Evolutionary conservation across 805 yeast species (phyloP).

Genomic region (Lipomyces orientalis): DNA sequence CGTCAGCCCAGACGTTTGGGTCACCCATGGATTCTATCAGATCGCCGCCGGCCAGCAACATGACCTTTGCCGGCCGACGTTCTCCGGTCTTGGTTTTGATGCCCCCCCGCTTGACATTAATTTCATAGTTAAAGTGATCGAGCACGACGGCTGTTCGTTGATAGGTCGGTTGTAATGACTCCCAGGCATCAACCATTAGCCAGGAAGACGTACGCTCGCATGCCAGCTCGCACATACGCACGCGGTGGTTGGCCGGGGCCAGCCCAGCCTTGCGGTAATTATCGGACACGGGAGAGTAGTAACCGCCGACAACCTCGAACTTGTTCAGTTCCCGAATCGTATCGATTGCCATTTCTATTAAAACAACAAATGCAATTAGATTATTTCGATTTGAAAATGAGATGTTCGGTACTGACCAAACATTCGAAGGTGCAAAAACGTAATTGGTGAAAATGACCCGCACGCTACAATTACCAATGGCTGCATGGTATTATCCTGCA

Average conservation of each 20-base stretch:
- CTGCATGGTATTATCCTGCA: slow-evolving; percentile 56
- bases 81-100: slow-evolving; percentile 56
- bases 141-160: slow-evolving; percentile 93
- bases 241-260: slow-evolving; percentile 87
- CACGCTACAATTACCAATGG: slow-evolving; percentile 97
- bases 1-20: slow-evolving; percentile 98
- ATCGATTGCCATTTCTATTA: slow-evolving; percentile 85
- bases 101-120: slow-evolving; percentile 89
- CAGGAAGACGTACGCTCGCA: slow-evolving; percentile 96
- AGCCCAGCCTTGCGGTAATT: slow-evolving; percentile 92
- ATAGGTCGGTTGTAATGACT: slow-evolving; percentile 85
- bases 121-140: slow-evolving; percentile 95
- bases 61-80: slow-evolving; percentile 83
- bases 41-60: slow-evolving; percentile 98
- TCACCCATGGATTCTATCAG: slow-evolving; percentile 99
- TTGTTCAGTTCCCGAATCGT: slow-evolving; percentile 88
- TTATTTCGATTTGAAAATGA: neutral
- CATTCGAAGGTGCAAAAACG: slow-evolving; percentile 94
- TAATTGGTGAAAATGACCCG: slow-evolving; percentile 95
- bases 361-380: neutral
- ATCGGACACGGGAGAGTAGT: slow-evolving; percentile 84
- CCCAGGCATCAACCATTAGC: slow-evolving; percentile 99
- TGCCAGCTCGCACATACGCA: slow-evolving; percentile 96
- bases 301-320: slow-evolving; percentile 96
- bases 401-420: slow-evolving; percentile 54